Evolutionary conservation across 257 asterid species (phyloP).

Genomic region (Dorcoceras hygrometricum): DNA sequence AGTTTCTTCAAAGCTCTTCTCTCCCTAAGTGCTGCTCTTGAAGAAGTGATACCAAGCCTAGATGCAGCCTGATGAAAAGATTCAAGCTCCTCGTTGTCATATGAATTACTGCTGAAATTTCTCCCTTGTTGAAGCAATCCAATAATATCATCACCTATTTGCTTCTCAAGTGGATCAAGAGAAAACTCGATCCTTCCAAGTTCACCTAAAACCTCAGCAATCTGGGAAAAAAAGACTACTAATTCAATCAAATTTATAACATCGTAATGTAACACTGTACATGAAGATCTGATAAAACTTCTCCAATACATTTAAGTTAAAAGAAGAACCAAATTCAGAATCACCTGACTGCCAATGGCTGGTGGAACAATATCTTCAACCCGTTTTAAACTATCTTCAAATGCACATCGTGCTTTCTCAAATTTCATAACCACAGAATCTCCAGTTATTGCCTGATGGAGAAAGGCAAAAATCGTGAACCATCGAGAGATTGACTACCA

Average conservation of each 20-base stretch:
- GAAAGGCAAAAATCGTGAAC: slow-evolving; percentile 7
- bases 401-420: slow-evolving; percentile 90
- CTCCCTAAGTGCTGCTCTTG: slow-evolving; percentile 93
- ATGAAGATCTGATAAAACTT: not conserved
- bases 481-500: slow-evolving; percentile 1
- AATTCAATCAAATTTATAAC: slow-evolving; percentile 25
- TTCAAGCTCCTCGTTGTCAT: slow-evolving; percentile 81
- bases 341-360: slow-evolving; percentile 86
- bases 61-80: slow-evolving; percentile 92
- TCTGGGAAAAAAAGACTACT: slow-evolving; percentile 46
- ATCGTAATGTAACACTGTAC: not conserved
- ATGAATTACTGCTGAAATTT: slow-evolving; percentile 56
- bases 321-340: slow-evolving; percentile 8
- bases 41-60: slow-evolving; percentile 83
- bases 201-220: slow-evolving; percentile 66
- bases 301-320: not conserved
- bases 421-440: slow-evolving; percentile 86
- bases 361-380: slow-evolving; percentile 96
- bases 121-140: slow-evolving; percentile 88
- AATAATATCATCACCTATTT: slow-evolving; percentile 83
- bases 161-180: slow-evolving; percentile 77
- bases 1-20: slow-evolving; percentile 93
- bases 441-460: slow-evolving; percentile 86
- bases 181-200: slow-evolving; percentile 71
- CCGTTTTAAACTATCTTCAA: slow-evolving; percentile 77